Base-by-base conservation (phyloP, 495 filamentous ascomycete genomes). In the Xylaria acuta region DNA sequence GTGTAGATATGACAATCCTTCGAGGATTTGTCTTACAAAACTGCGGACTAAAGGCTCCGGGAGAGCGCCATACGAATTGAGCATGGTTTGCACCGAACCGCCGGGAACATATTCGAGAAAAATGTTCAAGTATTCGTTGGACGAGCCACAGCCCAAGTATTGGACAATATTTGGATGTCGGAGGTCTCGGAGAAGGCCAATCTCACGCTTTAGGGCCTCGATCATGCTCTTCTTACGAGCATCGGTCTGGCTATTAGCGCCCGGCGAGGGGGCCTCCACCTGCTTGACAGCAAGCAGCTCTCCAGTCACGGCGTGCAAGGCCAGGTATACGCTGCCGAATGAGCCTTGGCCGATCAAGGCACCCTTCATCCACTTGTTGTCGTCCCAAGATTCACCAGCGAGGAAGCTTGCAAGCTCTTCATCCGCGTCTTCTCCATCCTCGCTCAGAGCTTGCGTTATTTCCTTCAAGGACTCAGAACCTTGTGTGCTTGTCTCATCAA, bases 41-140 rank as follows among this genome's bases (percentile, higher is more conserved):
- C 94, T 98, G 77, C 95, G 93, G 72, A 99, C 93, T 60, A 99
- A 87, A 2, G 94, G 94, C 75, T 99, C 96, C 54, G 93, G 91
- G 63, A 98, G 90, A 20, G 94, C 94, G 70, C 97, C 97, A 84
- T 99, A 99, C 74, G 94, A 96, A 80, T 97, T 96, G 71, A 99
- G 91, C 93, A 99, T 97, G 7, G 93, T 95, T 49, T 97, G 95
- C 43, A 99, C 97, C 18, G 95, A 98, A 38, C 96, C 96, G 80
- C 96, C 96, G 41, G 96, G 94, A 9, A 99, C 96, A 82, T 99
- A 99, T 82, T 99, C 96, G 76, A 99, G 89, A 90, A 99, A 99
- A 91, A 99, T 99, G 84, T 99, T 99, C 75, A 99, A 89, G 76
- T 97, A 92, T 67, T 93, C 88, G 68, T 94, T 92, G 71, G 97